Evolutionary conservation across 805 yeast genomes (phyloP).

Genomic region (Schwanniomyces occidentalis): DNA sequence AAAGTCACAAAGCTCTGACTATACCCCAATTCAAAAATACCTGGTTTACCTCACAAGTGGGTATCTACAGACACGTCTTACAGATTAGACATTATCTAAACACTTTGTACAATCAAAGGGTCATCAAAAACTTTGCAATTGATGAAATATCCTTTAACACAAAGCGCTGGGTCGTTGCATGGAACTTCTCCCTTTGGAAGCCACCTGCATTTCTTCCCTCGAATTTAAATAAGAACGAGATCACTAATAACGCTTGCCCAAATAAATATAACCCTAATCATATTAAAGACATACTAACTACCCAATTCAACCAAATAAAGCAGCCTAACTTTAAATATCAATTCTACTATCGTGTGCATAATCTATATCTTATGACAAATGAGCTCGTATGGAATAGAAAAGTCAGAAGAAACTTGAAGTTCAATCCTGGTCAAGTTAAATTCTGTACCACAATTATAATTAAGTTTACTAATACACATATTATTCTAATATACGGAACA

Average conservation of each 20-base stretch:
- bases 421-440: neutral
- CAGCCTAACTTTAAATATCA: neutral
- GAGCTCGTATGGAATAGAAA: conserved; percentile 5
- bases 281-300: neutral
- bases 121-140: conserved; percentile 5
- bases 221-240: conserved; percentile 3
- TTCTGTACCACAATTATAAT: conserved; percentile 1
- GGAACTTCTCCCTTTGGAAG: conserved; percentile 12
- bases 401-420: neutral
- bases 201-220: neutral
- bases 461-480: neutral
- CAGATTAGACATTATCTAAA: conserved; percentile 1
- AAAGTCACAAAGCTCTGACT: conserved; percentile 6
- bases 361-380: neutral
- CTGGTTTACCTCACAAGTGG: conserved; percentile 21
- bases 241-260: neutral
- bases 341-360: neutral
- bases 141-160: conserved; percentile 11
- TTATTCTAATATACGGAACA: conserved; percentile 1
- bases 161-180: conserved; percentile 19
- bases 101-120: conserved; percentile 1
- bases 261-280: neutral
- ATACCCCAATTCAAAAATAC: conserved; percentile 7
- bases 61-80: conserved; percentile 14
- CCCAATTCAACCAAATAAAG: neutral